Evolutionary conservation across 306 rosid species (phyloP).

Genomic region (Inga leiocalycina): DNA sequence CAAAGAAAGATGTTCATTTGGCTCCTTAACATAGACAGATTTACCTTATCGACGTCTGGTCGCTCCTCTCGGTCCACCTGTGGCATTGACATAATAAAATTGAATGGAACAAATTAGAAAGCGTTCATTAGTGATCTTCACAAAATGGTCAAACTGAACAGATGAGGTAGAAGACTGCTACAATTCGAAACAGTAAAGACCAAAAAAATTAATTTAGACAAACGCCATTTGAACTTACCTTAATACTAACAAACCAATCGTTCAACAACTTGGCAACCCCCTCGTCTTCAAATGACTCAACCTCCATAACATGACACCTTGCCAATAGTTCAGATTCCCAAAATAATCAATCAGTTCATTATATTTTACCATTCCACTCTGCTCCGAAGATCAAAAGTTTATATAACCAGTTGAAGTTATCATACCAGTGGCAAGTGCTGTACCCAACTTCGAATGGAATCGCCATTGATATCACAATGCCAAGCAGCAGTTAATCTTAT

Average conservation of each 20-base stretch:
- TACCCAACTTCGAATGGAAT: conserved; percentile 73
- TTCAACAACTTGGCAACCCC: conserved; percentile 77
- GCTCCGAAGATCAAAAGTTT: neutral
- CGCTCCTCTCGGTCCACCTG: conserved; percentile 98
- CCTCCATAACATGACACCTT: conserved; percentile 99
- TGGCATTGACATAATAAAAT: conserved; percentile 39
- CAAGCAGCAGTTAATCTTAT: conserved; percentile 34
- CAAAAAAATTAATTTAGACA: neutral
- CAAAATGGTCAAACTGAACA: conserved; percentile 1
- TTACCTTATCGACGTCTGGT: conserved; percentile 97
- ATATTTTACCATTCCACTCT: neutral
- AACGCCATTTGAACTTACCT: conserved; percentile 48
- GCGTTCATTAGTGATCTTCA: conserved; percentile 1
- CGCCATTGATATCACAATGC: conserved; percentile 33
- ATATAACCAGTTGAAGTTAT: conserved; percentile 5
- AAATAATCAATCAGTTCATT: conserved; percentile 28
- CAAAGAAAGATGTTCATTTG: neutral
- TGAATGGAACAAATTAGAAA: conserved; percentile 23
- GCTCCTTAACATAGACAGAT: neutral
- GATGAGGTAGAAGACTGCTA: conserved; percentile 12
- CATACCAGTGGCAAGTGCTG: conserved; percentile 98
- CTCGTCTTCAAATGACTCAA: conserved; percentile 88
- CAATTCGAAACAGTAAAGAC: conserved; percentile 23
- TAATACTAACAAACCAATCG: conserved; percentile 90
- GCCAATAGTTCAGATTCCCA: conserved; percentile 28